Evolutionary conservation across 2,329 filamentous ascomycete genomes (phyloP).

Genomic region (Didymella keratinophila): DNA sequence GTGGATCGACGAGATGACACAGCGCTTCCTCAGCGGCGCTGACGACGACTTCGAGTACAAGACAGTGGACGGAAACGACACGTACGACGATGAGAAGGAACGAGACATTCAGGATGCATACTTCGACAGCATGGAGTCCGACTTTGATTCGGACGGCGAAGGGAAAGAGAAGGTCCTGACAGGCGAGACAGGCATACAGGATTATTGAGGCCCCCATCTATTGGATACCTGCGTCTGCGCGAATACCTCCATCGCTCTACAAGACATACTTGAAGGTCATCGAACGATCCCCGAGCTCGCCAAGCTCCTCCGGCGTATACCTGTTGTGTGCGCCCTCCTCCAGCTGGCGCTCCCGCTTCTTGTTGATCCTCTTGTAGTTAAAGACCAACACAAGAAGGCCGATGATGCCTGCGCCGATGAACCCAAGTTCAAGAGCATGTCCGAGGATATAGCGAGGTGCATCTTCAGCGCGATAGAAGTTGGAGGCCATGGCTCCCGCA

Average conservation of each 20-base stretch:
- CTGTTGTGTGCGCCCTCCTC: constrained; percentile 48
- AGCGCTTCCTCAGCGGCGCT: constrained; percentile 76
- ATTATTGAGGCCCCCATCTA: constrained; percentile 47
- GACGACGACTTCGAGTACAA: constrained; percentile 83
- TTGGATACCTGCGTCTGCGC: not conserved
- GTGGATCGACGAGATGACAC: constrained; percentile 76
- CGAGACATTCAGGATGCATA: constrained; percentile 75
- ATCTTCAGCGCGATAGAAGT: constrained; percentile 69
- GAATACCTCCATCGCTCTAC: constrained; percentile 31
- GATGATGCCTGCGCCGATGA: constrained; percentile 57
- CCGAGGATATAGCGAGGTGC: constrained; percentile 60
- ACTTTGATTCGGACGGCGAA: constrained; percentile 64
- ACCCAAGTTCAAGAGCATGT: constrained; percentile 61
- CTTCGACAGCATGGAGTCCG: constrained; percentile 80
- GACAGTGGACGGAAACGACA: constrained; percentile 73
- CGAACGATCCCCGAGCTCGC: constrained; percentile 67
- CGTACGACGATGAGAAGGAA: constrained; percentile 72
- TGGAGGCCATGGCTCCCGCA: constrained; percentile 69
- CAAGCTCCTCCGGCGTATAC: constrained; percentile 63
- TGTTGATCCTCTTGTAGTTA: constrained; percentile 67
- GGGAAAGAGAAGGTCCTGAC: constrained; percentile 47
- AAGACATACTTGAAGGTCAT: constrained; percentile 70
- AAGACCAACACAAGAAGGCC: constrained; percentile 56
- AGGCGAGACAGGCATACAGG: constrained; percentile 60
- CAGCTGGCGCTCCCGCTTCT: constrained; percentile 56